Conservation (phyloP, 495 filamentous ascomycete genomes). For the Penicillium chermesinum region DNA sequence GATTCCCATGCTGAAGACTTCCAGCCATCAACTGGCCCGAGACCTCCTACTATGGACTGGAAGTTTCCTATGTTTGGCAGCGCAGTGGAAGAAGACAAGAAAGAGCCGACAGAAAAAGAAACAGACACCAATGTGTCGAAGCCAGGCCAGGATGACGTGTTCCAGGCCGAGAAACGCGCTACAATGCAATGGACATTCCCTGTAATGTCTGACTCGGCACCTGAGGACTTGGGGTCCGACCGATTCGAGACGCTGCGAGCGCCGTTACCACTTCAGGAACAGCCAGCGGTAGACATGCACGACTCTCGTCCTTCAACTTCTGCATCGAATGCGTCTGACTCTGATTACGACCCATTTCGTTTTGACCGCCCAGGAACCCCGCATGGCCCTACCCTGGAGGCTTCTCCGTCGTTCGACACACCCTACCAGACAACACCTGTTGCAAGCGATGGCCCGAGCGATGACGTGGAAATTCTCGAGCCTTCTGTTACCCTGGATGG, state of each 20-base stretch:
- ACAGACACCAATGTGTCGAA: neutral
- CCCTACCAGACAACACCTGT: neutral
- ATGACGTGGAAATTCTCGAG: neutral
- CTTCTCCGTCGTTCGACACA: slow-evolving; percentile 14
- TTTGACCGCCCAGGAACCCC: slow-evolving; percentile 38
- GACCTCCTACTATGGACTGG: slow-evolving; percentile 48
- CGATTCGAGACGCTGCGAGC: slow-evolving; percentile 37
- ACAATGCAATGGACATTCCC: slow-evolving; percentile 48
- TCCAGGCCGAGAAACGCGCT: slow-evolving; percentile 30
- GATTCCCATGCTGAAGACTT: slow-evolving; percentile 26
- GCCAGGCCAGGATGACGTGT: slow-evolving; percentile 16
- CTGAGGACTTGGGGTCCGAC: slow-evolving; percentile 6
- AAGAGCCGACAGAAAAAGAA: neutral
- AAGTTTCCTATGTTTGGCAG: slow-evolving; percentile 39
- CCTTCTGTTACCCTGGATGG: slow-evolving; percentile 28
- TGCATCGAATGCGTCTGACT: slow-evolving; percentile 34
- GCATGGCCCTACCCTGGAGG: slow-evolving; percentile 5
- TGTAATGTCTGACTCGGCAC: slow-evolving; percentile 28
- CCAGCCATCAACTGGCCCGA: slow-evolving; percentile 32
- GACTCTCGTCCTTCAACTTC: slow-evolving; percentile 41
- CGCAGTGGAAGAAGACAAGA: slow-evolving; percentile 20
- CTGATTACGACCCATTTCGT: slow-evolving; percentile 44
- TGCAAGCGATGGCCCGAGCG: neutral
- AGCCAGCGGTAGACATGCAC: slow-evolving; percentile 16
- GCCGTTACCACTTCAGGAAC: slow-evolving; percentile 18